These are phyloP conservation scores for Speleostelium caveatum DNA, from an alignment of 78 protist genomes.

Conservation along the genomic window DNA sequence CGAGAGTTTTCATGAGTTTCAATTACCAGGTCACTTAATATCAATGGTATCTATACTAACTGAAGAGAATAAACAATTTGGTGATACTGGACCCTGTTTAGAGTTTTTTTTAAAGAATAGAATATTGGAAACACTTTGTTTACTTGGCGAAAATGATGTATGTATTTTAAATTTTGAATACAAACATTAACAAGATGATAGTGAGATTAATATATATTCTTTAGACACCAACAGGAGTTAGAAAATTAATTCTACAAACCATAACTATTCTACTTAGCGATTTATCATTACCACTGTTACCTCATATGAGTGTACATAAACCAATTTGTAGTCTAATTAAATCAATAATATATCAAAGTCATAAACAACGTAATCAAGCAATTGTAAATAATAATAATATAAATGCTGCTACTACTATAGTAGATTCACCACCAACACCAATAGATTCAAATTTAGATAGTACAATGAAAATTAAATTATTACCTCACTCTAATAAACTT, in stretches of 20 bases:
- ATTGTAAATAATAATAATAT: background rate
- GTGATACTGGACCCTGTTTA: slow-evolving; percentile 74
- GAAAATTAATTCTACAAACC: slow-evolving; percentile 65
- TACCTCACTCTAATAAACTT: slow-evolving; percentile 12
- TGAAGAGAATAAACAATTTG: slow-evolving; percentile 46
- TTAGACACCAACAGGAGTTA: slow-evolving; percentile 71
- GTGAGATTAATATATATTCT: background rate
- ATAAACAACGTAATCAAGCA: background rate
- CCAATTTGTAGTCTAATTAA: slow-evolving; percentile 68
- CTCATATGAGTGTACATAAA: slow-evolving; percentile 70
- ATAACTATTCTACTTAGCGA: slow-evolving; percentile 61
- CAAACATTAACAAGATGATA: background rate
- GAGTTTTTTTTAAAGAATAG: slow-evolving; percentile 74
- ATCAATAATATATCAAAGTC: slow-evolving; percentile 6
- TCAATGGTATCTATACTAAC: slow-evolving; percentile 55
- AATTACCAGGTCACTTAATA: slow-evolving; percentile 73
- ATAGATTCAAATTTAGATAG: background rate
- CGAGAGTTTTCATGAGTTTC: slow-evolving; percentile 62
- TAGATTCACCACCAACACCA: background rate
- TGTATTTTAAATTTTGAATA: background rate
- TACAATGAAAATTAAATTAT: background rate
- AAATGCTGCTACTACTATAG: background rate
- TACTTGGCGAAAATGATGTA: slow-evolving; percentile 69
- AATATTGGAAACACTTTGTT: slow-evolving; percentile 62
- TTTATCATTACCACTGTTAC: slow-evolving; percentile 69